These are phyloP conservation scores for Fusarium bactridioides DNA, from an alignment of 2,329 filamentous ascomycete species.

Conservation along the genomic window DNA sequence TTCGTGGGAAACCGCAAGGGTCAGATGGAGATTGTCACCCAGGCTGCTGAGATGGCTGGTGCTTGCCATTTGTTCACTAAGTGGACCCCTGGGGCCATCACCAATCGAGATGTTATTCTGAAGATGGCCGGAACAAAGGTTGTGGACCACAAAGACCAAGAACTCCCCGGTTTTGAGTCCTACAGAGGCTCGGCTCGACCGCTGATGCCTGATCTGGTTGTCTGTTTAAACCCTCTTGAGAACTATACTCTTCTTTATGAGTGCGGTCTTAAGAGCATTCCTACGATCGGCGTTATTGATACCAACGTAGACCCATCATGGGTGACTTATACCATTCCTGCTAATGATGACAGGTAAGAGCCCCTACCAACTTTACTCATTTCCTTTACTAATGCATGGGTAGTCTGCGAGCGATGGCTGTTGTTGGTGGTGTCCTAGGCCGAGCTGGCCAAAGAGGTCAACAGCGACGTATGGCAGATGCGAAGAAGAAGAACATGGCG, in stretches of 20 bases:
- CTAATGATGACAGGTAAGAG: constrained; percentile 89
- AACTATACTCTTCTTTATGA: constrained; percentile 92
- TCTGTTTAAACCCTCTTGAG: constrained; percentile 91
- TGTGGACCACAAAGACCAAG: constrained; percentile 76
- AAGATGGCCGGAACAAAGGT: constrained; percentile 73
- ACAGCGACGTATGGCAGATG: constrained; percentile 68
- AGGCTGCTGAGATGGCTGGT: constrained; percentile 77
- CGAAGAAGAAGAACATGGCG: constrained; percentile 64
- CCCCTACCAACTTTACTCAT: neutral
- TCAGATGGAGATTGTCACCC: constrained; percentile 81
- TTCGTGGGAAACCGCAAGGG: constrained; percentile 89
- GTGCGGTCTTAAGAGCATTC: constrained; percentile 86
- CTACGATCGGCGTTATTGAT: constrained; percentile 94
- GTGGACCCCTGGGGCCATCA: constrained; percentile 92
- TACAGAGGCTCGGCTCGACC: constrained; percentile 70
- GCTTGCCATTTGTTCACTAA: constrained; percentile 91
- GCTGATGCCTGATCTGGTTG: constrained; percentile 86
- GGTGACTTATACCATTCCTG: constrained; percentile 96
- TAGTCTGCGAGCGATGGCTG: constrained; percentile 80
- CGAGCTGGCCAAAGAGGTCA: constrained; percentile 84
- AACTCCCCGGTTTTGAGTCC: constrained; percentile 67
- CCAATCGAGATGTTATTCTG: constrained; percentile 92
- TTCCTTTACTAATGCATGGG: constrained; percentile 34
- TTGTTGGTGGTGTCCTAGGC: constrained; percentile 87
- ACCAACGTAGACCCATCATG: constrained; percentile 91